Percentiles rank a stretch among this genome's conserved stretches.
These are phyloP conservation scores for Metarhizium rileyi DNA, from an alignment of 2,329 filamentous ascomycete species.

Conservation along the genomic window DNA sequence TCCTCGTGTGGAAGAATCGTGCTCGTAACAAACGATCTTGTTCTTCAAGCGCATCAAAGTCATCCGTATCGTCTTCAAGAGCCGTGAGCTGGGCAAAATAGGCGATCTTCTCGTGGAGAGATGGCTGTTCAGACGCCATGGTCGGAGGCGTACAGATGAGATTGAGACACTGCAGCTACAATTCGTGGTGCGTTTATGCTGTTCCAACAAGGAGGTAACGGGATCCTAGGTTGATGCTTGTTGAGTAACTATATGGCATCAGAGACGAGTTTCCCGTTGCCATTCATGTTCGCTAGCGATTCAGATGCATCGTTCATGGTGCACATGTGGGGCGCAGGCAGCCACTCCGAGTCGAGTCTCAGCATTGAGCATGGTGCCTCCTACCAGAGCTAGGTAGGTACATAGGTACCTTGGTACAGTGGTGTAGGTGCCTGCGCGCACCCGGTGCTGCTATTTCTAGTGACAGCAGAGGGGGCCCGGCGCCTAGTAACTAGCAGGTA, in stretches of 20 bases:
- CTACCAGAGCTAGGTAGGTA: too few relatives aligned
- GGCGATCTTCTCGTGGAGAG: slow-evolving; percentile 29
- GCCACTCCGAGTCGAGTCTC: too few relatives aligned
- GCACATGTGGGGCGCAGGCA: too few relatives aligned
- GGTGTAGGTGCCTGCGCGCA: too few relatives aligned
- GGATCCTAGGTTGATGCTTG: too few relatives aligned
- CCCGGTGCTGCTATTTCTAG: too few relatives aligned
- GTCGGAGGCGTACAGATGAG: neutral
- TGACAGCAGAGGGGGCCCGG: too few relatives aligned
- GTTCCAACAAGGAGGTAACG: neutral
- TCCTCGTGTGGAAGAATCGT: neutral
- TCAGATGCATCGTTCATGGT: too few relatives aligned
- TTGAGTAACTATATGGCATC: neutral
- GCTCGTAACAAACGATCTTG: slow-evolving; percentile 1
- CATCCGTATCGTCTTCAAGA: slow-evolving; percentile 9
- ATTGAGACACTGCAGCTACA: neutral
- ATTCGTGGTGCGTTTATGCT: neutral
- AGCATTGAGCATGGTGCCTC: too few relatives aligned
- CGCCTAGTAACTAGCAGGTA: too few relatives aligned
- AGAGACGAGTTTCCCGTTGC: neutral
- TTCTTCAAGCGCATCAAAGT: neutral
- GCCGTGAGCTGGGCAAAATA: slow-evolving; percentile 35
- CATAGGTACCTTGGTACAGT: too few relatives aligned
- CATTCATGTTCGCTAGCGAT: neutral
- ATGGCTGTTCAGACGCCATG: slow-evolving; percentile 2